Conservation (phyloP, 352 stramenopile species). For the Phytophthora ohioensis region DNA sequence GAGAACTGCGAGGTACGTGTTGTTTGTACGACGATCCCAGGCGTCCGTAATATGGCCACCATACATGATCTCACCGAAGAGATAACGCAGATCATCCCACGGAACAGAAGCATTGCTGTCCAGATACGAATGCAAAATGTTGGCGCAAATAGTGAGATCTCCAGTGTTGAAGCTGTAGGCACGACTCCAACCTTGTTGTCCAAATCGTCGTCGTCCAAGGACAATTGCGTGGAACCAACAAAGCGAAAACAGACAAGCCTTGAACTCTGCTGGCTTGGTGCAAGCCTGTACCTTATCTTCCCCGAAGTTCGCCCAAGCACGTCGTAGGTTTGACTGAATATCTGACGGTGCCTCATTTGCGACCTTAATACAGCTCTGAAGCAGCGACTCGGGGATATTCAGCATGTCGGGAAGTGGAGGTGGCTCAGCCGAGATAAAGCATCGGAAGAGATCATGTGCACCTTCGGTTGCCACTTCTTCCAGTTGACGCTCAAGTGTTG, state of each 20-base stretch:
- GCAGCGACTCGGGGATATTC: constrained; percentile 96
- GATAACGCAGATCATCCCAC: constrained; percentile 96
- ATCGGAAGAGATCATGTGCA: constrained; percentile 95
- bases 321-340: constrained; percentile 95
- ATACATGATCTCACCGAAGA: constrained; percentile 98
- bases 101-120: constrained; percentile 93
- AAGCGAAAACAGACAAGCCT: constrained; percentile 94
- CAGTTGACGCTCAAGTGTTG: constrained; percentile 92
- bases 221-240: constrained; percentile 98
- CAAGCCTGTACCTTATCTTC: constrained; percentile 90
- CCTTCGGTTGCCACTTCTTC: constrained; percentile 91
- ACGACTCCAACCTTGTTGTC: constrained; percentile 94
- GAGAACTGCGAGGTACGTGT: constrained; percentile 93
- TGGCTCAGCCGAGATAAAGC: constrained; percentile 96
- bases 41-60: constrained; percentile 96
- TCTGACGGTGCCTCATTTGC: constrained; percentile 96
- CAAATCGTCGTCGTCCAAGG: constrained; percentile 92
- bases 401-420: constrained; percentile 94
- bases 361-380: constrained; percentile 97
- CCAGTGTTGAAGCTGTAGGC: constrained; percentile 97
- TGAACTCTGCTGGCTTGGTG: constrained; percentile 92
- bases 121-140: constrained; percentile 94
- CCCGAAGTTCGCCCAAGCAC: constrained; percentile 95
- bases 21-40: constrained; percentile 96
- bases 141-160: constrained; percentile 95